Evolutionary conservation across 495 filamentous ascomycete species (phyloP), one percentile per base, ranked within the genome.

Genomic region (Penicillium turbatum): DNA sequence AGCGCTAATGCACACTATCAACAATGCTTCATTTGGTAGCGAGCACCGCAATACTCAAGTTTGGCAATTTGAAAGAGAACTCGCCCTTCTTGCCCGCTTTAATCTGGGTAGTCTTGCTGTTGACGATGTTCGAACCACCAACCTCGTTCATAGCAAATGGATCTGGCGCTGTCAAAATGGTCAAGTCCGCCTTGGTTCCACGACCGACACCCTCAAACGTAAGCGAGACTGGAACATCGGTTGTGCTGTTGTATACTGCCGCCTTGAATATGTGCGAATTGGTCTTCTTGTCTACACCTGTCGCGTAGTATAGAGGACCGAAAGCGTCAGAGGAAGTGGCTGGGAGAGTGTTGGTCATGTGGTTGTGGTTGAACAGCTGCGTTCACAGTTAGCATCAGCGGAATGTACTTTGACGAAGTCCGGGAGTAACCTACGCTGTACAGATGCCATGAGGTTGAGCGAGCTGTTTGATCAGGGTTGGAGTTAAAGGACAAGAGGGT

Each of bases 201-300:
- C 67, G 55, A 10, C 53, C 51, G 11, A 83, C 56, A 5, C 80
- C 80, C 12, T 79, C 79, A 47, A 88, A 87, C 5, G 63, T 63
- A 13, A 87, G 53, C 5, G 67, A 69, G 13, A 88, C 71, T 0
- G 78, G 61, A 0, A 78, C 69, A 17, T 68, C 56, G 3, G 47
- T 69, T 4, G 84, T 82, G 48, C 75, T 73, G 68, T 89, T 88
- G 68, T 88, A 89, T 0, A 85, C 79, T 29, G 83, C 84, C 10
- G 74, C 75, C 60, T 89, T 89, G 67, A 85, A 79, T 46, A 79
- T 70, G 53, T 76, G 67, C 13, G 69, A 70, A 30, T 61, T 51
- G 17, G 60, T 68, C 30, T 58, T 43, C 47, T 55, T 68, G 53
- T 73, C 56, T 9, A 65, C 55, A 15, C 67, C 66, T 6, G 72